Conservation (phyloP, 441 rosid species). For the Geranium incanum region DNA sequence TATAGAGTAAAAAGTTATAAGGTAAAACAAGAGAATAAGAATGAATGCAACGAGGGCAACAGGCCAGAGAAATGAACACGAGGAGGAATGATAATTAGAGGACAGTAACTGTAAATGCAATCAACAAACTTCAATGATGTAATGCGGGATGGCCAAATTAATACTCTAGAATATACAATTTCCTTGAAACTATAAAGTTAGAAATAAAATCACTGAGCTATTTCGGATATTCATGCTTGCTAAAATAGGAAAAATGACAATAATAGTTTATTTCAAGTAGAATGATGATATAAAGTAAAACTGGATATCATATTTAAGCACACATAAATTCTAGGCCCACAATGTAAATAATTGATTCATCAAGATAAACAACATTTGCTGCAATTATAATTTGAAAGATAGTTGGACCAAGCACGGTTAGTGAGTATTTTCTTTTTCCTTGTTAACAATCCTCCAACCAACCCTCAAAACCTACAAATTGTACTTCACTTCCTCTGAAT, state of each 20-base stretch:
- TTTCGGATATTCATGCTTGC: neutral
- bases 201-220: neutral
- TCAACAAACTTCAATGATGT: neutral
- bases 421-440: neutral
- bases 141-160: neutral
- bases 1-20: neutral
- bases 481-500: neutral
- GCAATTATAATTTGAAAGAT: neutral
- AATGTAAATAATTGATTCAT: neutral
- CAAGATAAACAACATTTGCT: neutral
- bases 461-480: neutral
- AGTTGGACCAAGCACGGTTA: neutral
- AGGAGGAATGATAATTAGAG: neutral
- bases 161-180: neutral
- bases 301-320: neutral
- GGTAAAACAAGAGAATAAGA: neutral
- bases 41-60: neutral
- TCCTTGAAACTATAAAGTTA: neutral
- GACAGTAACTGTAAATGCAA: conserved; percentile 2
- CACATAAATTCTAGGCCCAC: neutral
- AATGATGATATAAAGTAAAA: neutral
- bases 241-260: neutral
- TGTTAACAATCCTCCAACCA: neutral
- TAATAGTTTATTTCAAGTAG: neutral
- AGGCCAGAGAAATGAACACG: neutral